These are phyloP conservation scores for Naganishia friedmannii DNA, from an alignment of 768 basidiomycete species.

Conservation along the genomic window DNA sequence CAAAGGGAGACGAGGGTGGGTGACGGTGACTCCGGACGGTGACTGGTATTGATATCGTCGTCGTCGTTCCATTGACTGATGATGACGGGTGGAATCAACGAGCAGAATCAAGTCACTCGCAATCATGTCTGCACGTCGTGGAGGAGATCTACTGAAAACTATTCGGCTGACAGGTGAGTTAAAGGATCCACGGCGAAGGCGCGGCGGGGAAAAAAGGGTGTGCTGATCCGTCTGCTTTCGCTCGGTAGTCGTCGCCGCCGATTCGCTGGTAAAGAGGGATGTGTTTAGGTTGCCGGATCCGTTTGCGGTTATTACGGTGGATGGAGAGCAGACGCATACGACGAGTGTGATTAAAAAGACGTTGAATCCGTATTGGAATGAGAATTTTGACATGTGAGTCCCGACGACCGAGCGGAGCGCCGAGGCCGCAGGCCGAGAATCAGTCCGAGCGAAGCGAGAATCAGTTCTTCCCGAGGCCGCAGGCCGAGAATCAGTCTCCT, in stretches of 20 bases:
- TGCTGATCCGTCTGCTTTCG: not conserved
- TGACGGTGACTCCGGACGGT: conserved; percentile 7
- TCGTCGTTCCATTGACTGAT: not conserved
- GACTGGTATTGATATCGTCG: not conserved
- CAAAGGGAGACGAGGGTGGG: not conserved
- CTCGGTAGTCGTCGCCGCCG: conserved; percentile 74
- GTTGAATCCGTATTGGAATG: conserved; percentile 52
- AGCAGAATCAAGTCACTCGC: not conserved
- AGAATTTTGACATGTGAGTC: conserved; percentile 87
- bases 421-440: not conserved
- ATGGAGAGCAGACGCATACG: conserved; percentile 94
- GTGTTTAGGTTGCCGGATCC: conserved; percentile 89
- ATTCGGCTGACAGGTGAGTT: conserved; percentile 18
- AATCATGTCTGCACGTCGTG: conserved; percentile 16
- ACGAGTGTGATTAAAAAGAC: conserved; percentile 91
- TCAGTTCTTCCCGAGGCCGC: too few species aligned
- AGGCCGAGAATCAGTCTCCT: too few species aligned
- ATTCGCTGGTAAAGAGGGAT: conserved; percentile 50
- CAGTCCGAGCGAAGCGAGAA: not conserved
- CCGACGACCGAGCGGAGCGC: not conserved
- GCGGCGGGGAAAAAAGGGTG: too few species aligned
- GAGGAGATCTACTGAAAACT: conserved; percentile 10
- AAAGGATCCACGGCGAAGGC: not conserved
- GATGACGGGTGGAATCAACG: not conserved
- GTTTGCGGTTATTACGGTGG: conserved; percentile 96